phyloP scores from a whole-genome alignment of 78 protist genomes.

The Corallochytrium limacisporum region DNA sequence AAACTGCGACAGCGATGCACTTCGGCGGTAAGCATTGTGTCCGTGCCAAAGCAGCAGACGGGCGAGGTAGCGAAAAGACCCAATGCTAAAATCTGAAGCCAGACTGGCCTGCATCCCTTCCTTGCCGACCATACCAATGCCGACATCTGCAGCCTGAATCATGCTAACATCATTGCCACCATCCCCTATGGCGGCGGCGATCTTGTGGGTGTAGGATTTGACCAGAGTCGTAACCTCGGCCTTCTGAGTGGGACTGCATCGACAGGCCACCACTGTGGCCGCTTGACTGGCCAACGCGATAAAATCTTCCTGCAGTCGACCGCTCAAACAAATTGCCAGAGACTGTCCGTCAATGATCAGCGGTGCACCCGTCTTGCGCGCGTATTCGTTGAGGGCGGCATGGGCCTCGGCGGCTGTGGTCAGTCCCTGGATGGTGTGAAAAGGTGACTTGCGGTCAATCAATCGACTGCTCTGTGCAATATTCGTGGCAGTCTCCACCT shows the following conservation, averaged over 20 bases:
- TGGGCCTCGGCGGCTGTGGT: background rate
- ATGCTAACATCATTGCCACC: constrained; percentile 97
- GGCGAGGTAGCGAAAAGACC: constrained; percentile 61
- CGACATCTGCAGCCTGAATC: constrained; percentile 96
- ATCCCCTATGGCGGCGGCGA: constrained; percentile 66
- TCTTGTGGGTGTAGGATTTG: background rate
- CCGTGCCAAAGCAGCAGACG: constrained; percentile 61
- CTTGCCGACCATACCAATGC: constrained; percentile 89
- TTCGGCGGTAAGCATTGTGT: constrained; percentile 49
- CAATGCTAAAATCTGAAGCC: constrained; percentile 91
- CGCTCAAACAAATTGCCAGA: background rate
- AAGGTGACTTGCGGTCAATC: constrained; percentile 20
- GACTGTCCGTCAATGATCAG: constrained; percentile 4
- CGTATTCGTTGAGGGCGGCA: background rate
- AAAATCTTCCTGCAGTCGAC: background rate
- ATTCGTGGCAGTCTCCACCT: constrained; percentile 81
- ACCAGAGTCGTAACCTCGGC: constrained; percentile 44
- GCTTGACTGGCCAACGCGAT: background rate
- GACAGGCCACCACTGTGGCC: constrained; percentile 32
- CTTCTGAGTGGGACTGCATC: constrained; percentile 49
- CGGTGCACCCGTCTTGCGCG: background rate
- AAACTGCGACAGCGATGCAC: constrained; percentile 49
- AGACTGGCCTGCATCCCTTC: constrained; percentile 95
- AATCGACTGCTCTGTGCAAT: constrained; percentile 71
- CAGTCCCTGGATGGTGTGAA: constrained; percentile 12